Percentiles rank a stretch among this genome's conserved stretches.
These are phyloP conservation scores for Gnaphalium uliginosum DNA, from an alignment of 129 eudicot genomes.

Conservation along the genomic window DNA sequence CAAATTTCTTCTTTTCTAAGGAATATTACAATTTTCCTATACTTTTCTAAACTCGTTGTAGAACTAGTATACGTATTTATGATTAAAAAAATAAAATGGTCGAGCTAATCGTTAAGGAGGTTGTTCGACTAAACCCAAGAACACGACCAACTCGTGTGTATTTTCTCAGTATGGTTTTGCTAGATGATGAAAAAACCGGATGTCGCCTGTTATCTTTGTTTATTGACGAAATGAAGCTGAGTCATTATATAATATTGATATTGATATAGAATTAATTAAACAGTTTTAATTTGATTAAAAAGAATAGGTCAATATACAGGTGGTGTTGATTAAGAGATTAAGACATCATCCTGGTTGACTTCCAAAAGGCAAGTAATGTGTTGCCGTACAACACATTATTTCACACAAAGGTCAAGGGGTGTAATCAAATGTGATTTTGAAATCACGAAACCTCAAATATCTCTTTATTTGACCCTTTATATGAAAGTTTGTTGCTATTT, in stretches of 20 bases:
- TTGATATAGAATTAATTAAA: background rate
- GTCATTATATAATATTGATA: background rate
- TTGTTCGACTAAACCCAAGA: background rate
- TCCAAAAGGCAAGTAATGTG: slow-evolving; percentile 26
- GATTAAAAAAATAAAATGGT: too few relatives aligned
- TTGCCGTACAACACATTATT: background rate
- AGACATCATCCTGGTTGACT: slow-evolving; percentile 31
- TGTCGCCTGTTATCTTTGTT: background rate
- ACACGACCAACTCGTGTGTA: too few relatives aligned
- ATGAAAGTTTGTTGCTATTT: background rate
- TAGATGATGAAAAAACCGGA: background rate
- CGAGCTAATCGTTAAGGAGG: background rate
- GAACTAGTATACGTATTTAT: background rate
- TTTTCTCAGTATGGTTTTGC: background rate
- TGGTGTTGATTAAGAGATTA: slow-evolving; percentile 16
- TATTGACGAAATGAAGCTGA: too few relatives aligned
- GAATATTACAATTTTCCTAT: background rate
- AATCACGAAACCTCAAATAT: slow-evolving; percentile 2
- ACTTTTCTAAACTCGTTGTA: background rate
- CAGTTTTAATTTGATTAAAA: background rate
- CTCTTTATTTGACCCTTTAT: background rate
- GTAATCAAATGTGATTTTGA: slow-evolving; percentile 2
- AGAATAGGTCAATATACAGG: slow-evolving; percentile 18
- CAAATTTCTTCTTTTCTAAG: background rate
- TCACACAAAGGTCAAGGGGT: slow-evolving; percentile 29